Conservation (phyloP, 192 early-diverging fungal genomes). For the Neocallimastix lanati region DNA sequence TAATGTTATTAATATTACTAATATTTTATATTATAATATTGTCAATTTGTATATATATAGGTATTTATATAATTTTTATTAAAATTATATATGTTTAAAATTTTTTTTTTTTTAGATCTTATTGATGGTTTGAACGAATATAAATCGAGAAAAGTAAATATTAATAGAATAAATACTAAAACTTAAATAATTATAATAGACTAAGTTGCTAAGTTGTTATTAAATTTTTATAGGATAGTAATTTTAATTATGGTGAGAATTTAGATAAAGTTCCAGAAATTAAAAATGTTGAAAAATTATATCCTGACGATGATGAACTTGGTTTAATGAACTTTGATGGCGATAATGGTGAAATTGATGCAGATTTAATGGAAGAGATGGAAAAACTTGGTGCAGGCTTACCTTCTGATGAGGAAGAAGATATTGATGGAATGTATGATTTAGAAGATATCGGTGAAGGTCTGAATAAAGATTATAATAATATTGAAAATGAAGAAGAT, state of each 20-base stretch:
- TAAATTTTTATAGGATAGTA: neutral
- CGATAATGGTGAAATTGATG: neutral
- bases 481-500: slow-evolving; percentile 10
- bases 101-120: neutral
- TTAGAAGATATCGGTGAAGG: neutral
- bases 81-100: too few species aligned
- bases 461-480: neutral
- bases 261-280: neutral
- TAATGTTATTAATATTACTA: neutral
- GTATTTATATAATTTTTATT: too few species aligned
- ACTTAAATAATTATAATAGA: too few species aligned
- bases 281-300: neutral
- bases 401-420: neutral
- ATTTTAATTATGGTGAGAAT: neutral
- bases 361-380: neutral
- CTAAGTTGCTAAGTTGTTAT: too few species aligned
- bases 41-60: too few species aligned
- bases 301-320: neutral
- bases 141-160: neutral
- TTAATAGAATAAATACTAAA: too few species aligned
- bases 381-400: neutral
- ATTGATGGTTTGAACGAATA: neutral
- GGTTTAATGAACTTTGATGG: neutral
- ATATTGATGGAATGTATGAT: neutral
- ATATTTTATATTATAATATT: too few species aligned